Conservation (phyloP, 345 rosid species). For the Acer negundo region DNA sequence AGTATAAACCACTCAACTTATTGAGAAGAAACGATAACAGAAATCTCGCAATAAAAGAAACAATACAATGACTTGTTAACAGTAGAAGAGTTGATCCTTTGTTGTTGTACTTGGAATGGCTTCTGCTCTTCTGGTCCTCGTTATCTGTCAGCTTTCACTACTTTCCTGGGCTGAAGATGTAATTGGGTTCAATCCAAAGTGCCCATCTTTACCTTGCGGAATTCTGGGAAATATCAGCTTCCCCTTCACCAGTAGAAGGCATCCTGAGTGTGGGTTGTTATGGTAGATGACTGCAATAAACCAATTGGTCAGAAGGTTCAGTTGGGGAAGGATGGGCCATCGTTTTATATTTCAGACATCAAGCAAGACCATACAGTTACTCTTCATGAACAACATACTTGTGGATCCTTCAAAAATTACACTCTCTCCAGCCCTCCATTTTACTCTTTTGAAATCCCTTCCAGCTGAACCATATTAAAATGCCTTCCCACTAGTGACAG, state of each 20-base stretch:
- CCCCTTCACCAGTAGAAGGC: conserved; percentile 20
- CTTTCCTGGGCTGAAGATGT: conserved; percentile 5
- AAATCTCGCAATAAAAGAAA: too few species aligned
- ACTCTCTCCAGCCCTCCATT: conserved; percentile 34
- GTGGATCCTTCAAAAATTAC: conserved; percentile 29
- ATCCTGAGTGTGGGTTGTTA: conserved; percentile 35
- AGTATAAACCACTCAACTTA: not conserved
- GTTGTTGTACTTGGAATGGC: not conserved
- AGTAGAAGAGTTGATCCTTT: too few species aligned
- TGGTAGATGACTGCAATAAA: conserved; percentile 28
- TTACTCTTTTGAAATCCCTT: conserved; percentile 7
- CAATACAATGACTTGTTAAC: not conserved
- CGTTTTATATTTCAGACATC: conserved; percentile 31
- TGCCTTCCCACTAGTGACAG: conserved; percentile 22
- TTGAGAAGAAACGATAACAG: not conserved
- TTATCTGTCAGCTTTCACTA: not conserved
- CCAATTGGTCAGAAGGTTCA: conserved; percentile 18
- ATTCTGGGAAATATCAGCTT: not conserved
- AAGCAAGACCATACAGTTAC: conserved; percentile 26
- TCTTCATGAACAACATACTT: conserved; percentile 19
- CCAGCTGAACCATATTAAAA: conserved; percentile 20
- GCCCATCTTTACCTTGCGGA: conserved; percentile 29
- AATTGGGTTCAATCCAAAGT: not conserved
- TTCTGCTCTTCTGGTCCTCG: not conserved
- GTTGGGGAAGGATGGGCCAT: conserved; percentile 25